Percentiles rank a stretch among this genome's conserved stretches.
Evolutionary conservation across 176 grass and related monocot species (phyloP).

Genomic region (Coix lacrymajobi): DNA sequence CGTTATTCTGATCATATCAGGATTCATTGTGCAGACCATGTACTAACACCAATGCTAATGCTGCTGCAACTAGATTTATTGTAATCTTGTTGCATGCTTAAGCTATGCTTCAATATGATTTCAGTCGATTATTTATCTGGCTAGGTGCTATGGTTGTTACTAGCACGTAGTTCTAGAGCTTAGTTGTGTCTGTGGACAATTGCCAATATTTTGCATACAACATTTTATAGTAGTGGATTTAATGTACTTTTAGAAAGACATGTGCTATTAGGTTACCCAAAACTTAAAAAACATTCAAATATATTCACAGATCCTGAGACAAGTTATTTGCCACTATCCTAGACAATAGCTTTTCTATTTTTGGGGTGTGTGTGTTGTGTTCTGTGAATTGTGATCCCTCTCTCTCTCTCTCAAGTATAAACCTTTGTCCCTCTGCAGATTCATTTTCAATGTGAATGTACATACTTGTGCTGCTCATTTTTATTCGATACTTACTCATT

Average conservation of each 20-base stretch:
- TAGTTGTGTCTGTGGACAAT: background rate
- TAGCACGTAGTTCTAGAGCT: too few species aligned
- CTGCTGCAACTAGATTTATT: background rate
- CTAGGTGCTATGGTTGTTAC: background rate
- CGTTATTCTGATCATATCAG: background rate
- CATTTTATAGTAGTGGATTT: background rate
- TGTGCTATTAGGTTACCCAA: background rate
- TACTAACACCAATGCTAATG: background rate
- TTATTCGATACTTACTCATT: background rate
- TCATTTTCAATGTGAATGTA: background rate
- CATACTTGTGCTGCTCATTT: background rate
- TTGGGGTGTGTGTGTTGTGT: background rate
- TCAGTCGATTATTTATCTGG: background rate
- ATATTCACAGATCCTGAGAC: background rate
- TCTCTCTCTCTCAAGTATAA: background rate
- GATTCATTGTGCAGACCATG: background rate
- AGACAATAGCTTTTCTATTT: background rate
- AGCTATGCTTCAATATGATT: background rate
- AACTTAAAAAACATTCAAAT: background rate
- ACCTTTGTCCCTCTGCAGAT: background rate
- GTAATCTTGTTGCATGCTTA: background rate
- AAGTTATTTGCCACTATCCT: background rate
- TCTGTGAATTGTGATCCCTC: background rate
- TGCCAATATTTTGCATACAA: background rate
- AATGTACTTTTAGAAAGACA: background rate